phyloP scores from a whole-genome alignment of 164 flowering plant genomes.

The Sedum album region DNA sequence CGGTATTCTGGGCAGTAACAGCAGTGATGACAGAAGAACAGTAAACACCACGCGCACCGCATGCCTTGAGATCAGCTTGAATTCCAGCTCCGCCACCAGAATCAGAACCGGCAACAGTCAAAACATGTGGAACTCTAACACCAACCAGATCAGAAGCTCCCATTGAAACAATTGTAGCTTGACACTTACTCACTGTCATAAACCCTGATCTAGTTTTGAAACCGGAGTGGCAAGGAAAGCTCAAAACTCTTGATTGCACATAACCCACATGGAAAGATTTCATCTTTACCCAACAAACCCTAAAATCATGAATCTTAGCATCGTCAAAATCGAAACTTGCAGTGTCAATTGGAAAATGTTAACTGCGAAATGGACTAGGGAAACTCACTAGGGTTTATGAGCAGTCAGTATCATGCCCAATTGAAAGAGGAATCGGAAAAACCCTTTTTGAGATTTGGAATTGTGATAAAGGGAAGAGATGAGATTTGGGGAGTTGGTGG shows the following conservation, averaged over 20 bases:
- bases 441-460: not conserved
- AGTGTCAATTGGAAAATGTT: not conserved
- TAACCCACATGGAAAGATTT: not conserved
- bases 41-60: conserved; percentile 82
- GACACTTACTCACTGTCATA: not conserved
- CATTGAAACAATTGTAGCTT: not conserved
- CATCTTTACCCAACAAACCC: not conserved
- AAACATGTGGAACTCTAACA: conserved; percentile 46
- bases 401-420: not conserved
- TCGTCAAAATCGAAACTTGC: not conserved
- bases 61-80: conserved; percentile 91
- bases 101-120: conserved; percentile 93
- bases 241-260: not conserved
- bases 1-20: conserved; percentile 67
- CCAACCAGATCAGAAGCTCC: not conserved
- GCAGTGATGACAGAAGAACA: conserved; percentile 94
- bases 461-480: not conserved
- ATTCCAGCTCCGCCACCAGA: conserved; percentile 98
- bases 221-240: not conserved
- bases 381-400: conserved; percentile 2
- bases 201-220: not conserved
- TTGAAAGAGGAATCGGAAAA: not conserved
- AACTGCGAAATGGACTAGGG: not conserved
- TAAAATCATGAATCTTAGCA: not conserved
- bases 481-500: not conserved